phyloP scores from a whole-genome alignment of 2,329 filamentous ascomycete genomes.

The Colletotrichum brevisporum region DNA sequence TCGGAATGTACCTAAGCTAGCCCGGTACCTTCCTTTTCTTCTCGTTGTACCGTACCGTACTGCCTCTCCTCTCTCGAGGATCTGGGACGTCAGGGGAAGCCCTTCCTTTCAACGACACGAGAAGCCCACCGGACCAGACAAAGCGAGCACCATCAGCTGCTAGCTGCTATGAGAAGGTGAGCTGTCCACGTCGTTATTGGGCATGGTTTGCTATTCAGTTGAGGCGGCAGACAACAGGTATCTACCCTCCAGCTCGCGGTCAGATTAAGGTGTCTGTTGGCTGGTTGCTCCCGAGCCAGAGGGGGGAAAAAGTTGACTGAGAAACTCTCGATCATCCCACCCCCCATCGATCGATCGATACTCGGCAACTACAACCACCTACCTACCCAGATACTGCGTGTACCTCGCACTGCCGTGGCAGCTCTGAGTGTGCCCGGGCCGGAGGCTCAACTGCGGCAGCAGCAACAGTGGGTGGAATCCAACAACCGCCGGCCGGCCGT shows the following conservation, averaged over 20 bases:
- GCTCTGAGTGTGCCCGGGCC: neutral
- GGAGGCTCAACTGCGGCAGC: slow-evolving; percentile 24
- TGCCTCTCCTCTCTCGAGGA: no score
- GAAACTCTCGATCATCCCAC: slow-evolving; percentile 26
- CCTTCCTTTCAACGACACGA: slow-evolving; percentile 28
- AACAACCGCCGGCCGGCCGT: slow-evolving; percentile 1
- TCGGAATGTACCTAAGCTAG: no score
- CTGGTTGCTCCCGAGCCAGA: neutral
- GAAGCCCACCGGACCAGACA: slow-evolving; percentile 19
- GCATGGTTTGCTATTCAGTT: neutral
- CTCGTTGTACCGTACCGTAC: no score
- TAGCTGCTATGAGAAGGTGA: slow-evolving; percentile 27
- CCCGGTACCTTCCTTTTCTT: no score
- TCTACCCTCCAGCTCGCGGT: slow-evolving; percentile 7
- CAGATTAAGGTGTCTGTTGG: neutral
- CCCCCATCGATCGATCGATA: slow-evolving; percentile 36
- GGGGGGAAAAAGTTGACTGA: neutral
- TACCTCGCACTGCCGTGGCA: neutral
- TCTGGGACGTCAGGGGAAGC: slow-evolving; percentile 27
- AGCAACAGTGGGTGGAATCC: slow-evolving; percentile 11
- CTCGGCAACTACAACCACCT: neutral
- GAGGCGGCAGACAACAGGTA: slow-evolving; percentile 5
- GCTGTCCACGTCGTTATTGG: slow-evolving; percentile 22
- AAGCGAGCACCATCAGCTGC: slow-evolving; percentile 11
- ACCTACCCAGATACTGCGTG: neutral